Evolutionary conservation across 2,329 filamentous ascomycete species (phyloP), one percentile per base, ranked within the genome.

Genomic region (Hypoxylon sp.): DNA sequence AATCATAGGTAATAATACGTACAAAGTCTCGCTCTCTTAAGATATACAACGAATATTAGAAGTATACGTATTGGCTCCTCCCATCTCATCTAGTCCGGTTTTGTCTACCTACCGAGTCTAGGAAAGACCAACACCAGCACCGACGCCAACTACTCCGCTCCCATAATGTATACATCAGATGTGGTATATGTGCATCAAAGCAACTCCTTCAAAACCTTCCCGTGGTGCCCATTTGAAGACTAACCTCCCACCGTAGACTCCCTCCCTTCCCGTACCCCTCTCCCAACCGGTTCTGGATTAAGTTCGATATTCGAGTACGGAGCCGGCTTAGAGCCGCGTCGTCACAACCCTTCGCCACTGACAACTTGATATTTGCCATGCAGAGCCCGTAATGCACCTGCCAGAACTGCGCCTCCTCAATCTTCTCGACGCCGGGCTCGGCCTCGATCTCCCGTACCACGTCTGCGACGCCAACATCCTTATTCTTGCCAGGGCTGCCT

Each of bases 341-440:
- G 47, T 92, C 90, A 50, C 81, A 84, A 3, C 90, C 91, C 69
- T 82, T 84, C 3, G 82, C 79, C 26, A 97, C 88, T 66, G 90
- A 87, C 19, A 99, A 81, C 79, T 94, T 97, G 72, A 99, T 80
- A 78, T 97, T 98, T 8, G 96, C 96, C 92, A 98, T 97, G 77
- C 94, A 97, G 44, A 98, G 85, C 1, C 95, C 94, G 78, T 98
- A 98, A 81, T 99, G 96, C 13, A 98, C 96, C 83, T 99, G 96
- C 96, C 96, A 99, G 80, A 99, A 97, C 77, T 94, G 91, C 1
- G 94, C 95, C 76, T 98, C 94, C 64, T 98, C 93, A 51, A 99
- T 90, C 1, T 87, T 87, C 48, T 87, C 87, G 26, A 98, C 90
- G 61, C 87, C 87, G 1, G 92, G 89, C 74, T 98, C 94, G 1